Base-by-base conservation (phyloP, 176 grass and related monocot species). In the Aegilops umbellulata region DNA sequence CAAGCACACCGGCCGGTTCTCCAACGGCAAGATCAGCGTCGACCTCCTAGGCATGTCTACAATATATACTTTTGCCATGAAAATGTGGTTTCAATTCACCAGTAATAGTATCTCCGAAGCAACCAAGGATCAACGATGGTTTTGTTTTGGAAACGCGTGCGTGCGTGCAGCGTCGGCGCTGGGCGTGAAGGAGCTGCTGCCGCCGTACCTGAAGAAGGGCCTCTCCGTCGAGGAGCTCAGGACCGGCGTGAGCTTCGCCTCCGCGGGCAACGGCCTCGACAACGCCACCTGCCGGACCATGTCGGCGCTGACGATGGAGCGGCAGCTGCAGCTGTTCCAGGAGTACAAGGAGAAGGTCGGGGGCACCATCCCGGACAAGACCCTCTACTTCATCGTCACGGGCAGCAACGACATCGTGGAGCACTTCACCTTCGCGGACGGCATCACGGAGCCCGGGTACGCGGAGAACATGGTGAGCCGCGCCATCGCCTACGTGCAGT, bases 221-320 rank as follows among this genome's bases (percentile, higher is more conserved):
- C 84, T 93, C 2, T 75, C 41, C 39, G 10, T 70, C 2, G 57
- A 93, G 51, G 94, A 96, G 7, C 84, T 95, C 11, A 76, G 70
- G 76, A 92, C 91, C 11, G 94, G 94, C 19, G 91, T 96, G 9
- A 93, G 51, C 74, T 96, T 96, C 46, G 94, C 89, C 5, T 96
- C 94, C 0, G 87, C 80, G 0, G 91, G 63, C 6, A 87, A 84
- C 39, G 94, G 94, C 44, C 93, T 80, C 80, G 88, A 92, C 76
- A 82, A 79, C 49, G 20, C 65, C 22, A 93, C 94, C 1, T 89
- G 91, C 84, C 4, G 3, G 15, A 83, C 79, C 0, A 51, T 77
- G 86, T 63, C 80, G 27, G 55, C 80, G 39, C 15, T 94, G 84
- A 80, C 92, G 42, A 75, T 94, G 67, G 76, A 94, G 83, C 84